Conservation (phyloP, 495 filamentous ascomycete species). For the Lichenothelia convexa region DNA sequence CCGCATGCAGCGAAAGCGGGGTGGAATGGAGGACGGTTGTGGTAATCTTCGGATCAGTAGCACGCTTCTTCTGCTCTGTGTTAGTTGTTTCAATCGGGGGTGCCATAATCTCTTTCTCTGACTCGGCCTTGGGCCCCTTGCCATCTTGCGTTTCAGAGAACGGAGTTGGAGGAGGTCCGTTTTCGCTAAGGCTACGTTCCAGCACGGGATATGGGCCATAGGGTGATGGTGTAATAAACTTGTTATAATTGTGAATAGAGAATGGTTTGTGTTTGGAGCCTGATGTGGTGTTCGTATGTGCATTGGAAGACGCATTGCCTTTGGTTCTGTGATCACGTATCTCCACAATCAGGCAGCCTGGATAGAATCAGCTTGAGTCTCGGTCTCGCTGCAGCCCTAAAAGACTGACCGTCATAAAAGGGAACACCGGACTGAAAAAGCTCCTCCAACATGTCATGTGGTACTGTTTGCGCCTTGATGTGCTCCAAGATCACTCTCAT, state of each 20-base stretch:
- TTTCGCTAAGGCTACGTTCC: conserved; percentile 13
- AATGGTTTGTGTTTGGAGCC: conserved; percentile 46
- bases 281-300: conserved; percentile 29
- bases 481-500: conserved; percentile 76
- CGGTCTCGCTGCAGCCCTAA: background rate
- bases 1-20: conserved; percentile 47
- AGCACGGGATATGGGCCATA: conserved; percentile 48
- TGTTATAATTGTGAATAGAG: conserved; percentile 80
- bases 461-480: conserved; percentile 44
- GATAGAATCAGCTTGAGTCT: conserved; percentile 4
- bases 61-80: conserved; percentile 28
- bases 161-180: conserved; percentile 19
- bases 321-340: conserved; percentile 64
- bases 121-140: conserved; percentile 23
- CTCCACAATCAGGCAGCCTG: conserved; percentile 81
- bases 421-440: conserved; percentile 42
- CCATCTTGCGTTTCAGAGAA: too few species aligned
- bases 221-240: conserved; percentile 71
- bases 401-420: conserved; percentile 69
- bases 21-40: conserved; percentile 81
- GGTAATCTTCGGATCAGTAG: conserved; percentile 42
- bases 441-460: conserved; percentile 59
- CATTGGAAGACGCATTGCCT: conserved; percentile 35
- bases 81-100: conserved; percentile 27
- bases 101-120: conserved; percentile 30